Evolutionary conservation across 2,329 filamentous ascomycete genomes (phyloP).

Genomic region (Aulographum hederae): DNA sequence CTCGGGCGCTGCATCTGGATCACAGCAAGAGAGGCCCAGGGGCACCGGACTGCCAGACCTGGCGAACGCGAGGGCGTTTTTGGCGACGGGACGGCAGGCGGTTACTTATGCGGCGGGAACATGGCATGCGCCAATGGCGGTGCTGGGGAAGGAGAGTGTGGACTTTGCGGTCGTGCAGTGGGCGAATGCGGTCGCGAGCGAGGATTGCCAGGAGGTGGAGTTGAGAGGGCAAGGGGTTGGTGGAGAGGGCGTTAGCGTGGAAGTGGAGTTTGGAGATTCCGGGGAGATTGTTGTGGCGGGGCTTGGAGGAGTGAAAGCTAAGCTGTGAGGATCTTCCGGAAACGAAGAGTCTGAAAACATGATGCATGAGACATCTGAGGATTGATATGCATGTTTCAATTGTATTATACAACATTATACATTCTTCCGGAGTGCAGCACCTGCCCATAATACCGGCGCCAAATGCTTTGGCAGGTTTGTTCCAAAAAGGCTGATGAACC

Average conservation of each 20-base stretch:
- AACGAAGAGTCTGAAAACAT: too few species aligned
- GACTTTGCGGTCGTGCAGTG: constrained; percentile 87
- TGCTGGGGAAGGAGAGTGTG: constrained; percentile 49
- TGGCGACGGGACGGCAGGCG: constrained; percentile 60
- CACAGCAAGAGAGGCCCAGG: constrained; percentile 16
- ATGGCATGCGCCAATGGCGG: constrained; percentile 95
- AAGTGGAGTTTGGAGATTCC: too few species aligned
- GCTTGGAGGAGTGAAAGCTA: too few species aligned
- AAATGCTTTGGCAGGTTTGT: constrained; percentile 32
- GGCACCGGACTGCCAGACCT: constrained; percentile 54
- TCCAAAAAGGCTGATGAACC: constrained; percentile 33
- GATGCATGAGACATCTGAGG: too few species aligned
- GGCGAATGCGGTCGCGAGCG: constrained; percentile 59
- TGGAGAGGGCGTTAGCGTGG: constrained; percentile 6
- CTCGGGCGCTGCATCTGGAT: constrained; percentile 10
- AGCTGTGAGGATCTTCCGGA: too few species aligned
- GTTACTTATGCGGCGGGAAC: constrained; percentile 85
- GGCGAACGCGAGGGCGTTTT: constrained; percentile 50
- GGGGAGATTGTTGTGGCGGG: too few species aligned
- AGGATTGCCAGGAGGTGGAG: constrained; percentile 75
- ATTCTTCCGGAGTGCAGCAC: constrained; percentile 24
- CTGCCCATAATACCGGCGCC: constrained; percentile 31
- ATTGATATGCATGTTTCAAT: too few species aligned
- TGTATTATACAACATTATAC: too few species aligned
- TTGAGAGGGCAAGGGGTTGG: constrained; percentile 23